Evolutionary conservation across 2,329 filamentous ascomycete species (phyloP).

Genomic region (Sporothrix sp.): DNA sequence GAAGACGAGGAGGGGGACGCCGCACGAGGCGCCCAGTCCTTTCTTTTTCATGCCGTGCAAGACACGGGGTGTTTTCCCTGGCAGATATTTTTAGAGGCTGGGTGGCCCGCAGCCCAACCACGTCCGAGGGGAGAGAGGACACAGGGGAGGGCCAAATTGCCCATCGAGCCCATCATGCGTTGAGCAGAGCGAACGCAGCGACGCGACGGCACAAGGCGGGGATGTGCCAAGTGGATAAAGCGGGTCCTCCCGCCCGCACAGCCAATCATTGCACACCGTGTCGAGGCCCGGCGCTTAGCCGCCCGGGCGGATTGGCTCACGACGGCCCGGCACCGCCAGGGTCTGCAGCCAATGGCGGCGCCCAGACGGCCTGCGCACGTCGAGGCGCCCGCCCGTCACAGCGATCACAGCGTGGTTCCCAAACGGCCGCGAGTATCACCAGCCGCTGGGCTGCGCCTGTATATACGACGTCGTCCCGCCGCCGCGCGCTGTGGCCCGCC

Average conservation of each 20-base stretch:
- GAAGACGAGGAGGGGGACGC: neutral
- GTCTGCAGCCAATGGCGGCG: constrained; percentile 33
- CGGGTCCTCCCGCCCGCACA: neutral
- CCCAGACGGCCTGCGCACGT: constrained; percentile 7
- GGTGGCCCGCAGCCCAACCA: too few relatives aligned
- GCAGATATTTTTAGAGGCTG: too few relatives aligned
- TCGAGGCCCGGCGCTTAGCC: constrained; percentile 16
- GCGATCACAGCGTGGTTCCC: too few relatives aligned
- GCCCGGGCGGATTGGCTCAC: constrained; percentile 4
- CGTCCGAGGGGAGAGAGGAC: too few relatives aligned
- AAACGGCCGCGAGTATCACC: constrained; percentile 17
- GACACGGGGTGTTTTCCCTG: too few relatives aligned
- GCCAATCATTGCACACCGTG: constrained; percentile 1
- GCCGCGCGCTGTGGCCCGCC: neutral
- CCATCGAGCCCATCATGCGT: too few relatives aligned
- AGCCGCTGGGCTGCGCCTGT: constrained; percentile 14
- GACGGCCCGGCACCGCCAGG: constrained; percentile 26
- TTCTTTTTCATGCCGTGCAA: neutral
- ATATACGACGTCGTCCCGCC: constrained; percentile 10
- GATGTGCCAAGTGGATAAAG: neutral
- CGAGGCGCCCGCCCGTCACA: too few relatives aligned
- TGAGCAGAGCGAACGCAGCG: too few relatives aligned
- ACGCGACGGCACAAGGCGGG: too few relatives aligned
- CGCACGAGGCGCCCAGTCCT: neutral
- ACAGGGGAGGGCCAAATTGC: too few relatives aligned